Conservation (phyloP, 495 filamentous ascomycete species). For the Aspergillus affinis region DNA sequence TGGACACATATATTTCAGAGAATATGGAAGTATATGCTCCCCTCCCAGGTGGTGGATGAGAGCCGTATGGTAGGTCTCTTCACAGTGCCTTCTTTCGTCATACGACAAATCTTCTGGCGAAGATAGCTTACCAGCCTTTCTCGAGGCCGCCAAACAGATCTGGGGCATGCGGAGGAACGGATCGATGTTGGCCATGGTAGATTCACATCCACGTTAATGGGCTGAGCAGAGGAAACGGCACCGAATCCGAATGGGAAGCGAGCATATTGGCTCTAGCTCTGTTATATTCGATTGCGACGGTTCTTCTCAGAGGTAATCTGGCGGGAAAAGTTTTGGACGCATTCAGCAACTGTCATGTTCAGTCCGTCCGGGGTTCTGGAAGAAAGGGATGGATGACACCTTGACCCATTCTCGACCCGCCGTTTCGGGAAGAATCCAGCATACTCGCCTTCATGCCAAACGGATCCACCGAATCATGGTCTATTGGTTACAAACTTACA, state of each 20-base stretch:
- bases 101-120: neutral
- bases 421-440: neutral
- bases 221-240: neutral
- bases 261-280: neutral
- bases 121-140: neutral
- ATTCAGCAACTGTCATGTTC: neutral
- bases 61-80: neutral
- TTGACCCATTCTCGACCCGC: neutral
- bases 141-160: neutral
- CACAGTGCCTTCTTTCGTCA: neutral
- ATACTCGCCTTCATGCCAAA: neutral
- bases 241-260: neutral
- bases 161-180: neutral
- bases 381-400: neutral
- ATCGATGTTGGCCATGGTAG: neutral
- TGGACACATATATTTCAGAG: neutral
- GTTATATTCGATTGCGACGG: neutral
- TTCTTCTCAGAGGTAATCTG: neutral
- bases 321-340: neutral
- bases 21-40: neutral
- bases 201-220: neutral
- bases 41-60: neutral
- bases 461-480: neutral
- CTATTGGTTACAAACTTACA: too few relatives aligned
- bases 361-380: neutral